Percentiles rank a stretch among this genome's conserved stretches.
These are phyloP conservation scores for Salix brachista DNA, from an alignment of 345 rosid species.

Conservation along the genomic window DNA sequence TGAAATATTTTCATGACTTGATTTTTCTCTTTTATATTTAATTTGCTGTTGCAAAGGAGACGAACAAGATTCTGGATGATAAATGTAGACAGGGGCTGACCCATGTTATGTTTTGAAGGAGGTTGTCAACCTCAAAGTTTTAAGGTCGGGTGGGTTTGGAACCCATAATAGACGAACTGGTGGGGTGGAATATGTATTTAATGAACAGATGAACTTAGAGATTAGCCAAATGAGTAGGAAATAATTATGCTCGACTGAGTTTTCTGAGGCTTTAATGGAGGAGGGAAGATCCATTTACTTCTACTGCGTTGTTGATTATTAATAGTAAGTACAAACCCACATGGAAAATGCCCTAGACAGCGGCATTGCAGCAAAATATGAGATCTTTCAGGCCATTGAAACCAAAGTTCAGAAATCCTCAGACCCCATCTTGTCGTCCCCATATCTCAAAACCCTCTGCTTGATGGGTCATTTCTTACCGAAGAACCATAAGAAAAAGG, in stretches of 20 bases:
- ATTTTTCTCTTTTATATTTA: too few species aligned
- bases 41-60: too few species aligned
- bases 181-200: neutral
- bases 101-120: too few species aligned
- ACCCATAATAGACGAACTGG: neutral
- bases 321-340: constrained; percentile 9
- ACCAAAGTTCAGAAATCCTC: constrained; percentile 1
- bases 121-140: too few species aligned
- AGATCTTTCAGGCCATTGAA: neutral
- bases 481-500: neutral
- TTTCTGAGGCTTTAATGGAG: neutral
- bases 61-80: too few species aligned
- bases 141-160: neutral
- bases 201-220: neutral
- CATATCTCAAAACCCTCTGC: constrained; percentile 4
- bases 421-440: constrained; percentile 12
- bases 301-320: neutral
- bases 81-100: too few species aligned
- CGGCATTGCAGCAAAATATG: neutral
- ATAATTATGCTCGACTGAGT: constrained; percentile 7
- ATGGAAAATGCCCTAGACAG: constrained; percentile 8
- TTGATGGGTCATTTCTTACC: neutral
- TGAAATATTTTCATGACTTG: too few species aligned
- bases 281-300: neutral
- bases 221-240: constrained; percentile 10